These are phyloP conservation scores for Didymella arachidicola DNA, from an alignment of 2,329 filamentous ascomycete species.

Conservation along the genomic window DNA sequence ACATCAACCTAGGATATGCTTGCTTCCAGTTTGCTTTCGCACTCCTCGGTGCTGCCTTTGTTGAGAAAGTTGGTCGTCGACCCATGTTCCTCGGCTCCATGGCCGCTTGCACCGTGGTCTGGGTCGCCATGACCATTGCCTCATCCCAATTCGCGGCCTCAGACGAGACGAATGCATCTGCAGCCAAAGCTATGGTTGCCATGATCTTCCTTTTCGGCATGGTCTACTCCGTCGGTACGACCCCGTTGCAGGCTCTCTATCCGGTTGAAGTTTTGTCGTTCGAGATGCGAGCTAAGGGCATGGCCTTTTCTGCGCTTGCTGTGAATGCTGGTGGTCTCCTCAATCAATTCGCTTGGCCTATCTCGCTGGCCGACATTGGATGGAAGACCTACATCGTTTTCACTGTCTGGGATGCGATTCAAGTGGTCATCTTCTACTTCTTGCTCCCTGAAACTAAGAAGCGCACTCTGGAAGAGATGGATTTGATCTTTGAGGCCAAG, in stretches of 20 bases:
- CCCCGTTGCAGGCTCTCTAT: constrained; percentile 57
- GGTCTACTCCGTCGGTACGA: constrained; percentile 50
- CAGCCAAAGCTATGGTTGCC: background rate
- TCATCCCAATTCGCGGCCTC: background rate
- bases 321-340: constrained; percentile 57
- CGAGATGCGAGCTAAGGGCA: constrained; percentile 58
- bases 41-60: constrained; percentile 1
- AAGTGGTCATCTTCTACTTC: background rate
- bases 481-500: background rate
- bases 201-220: constrained; percentile 56
- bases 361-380: constrained; percentile 48
- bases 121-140: constrained; percentile 16
- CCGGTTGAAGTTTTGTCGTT: constrained; percentile 59
- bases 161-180: background rate
- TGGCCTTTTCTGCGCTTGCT: constrained; percentile 58
- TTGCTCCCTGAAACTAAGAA: constrained; percentile 3
- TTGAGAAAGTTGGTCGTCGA: background rate
- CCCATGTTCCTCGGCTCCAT: constrained; percentile 3
- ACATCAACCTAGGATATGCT: constrained; percentile 2
- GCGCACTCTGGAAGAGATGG: constrained; percentile 1
- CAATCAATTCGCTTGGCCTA: constrained; percentile 57
- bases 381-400: constrained; percentile 45
- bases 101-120: background rate
- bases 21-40: constrained; percentile 2
- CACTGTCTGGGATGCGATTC: constrained; percentile 1